Evolutionary conservation across 148 eudicot species (phyloP).

Genomic region (Cornus suecica): DNA sequence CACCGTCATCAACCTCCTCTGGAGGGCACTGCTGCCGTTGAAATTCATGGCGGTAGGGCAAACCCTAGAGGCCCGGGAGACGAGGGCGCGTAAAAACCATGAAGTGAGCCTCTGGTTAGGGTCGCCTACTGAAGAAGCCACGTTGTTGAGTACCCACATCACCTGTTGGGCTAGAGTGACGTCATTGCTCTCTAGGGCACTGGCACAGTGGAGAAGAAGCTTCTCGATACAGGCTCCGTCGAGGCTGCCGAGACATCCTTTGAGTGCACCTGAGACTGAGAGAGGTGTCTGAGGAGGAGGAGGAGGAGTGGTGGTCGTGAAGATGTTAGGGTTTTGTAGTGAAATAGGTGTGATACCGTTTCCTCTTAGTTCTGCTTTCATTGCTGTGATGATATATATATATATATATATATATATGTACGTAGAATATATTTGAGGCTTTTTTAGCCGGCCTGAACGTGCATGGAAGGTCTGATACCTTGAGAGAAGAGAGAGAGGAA

Average conservation of each 20-base stretch:
- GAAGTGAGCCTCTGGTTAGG: conserved; percentile 51
- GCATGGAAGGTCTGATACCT: not conserved
- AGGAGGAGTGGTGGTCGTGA: conserved; percentile 15
- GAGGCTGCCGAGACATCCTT: conserved; percentile 33
- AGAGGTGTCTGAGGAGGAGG: conserved; percentile 26
- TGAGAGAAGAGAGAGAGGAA: not conserved
- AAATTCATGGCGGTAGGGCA: conserved; percentile 32
- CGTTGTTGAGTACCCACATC: conserved; percentile 56
- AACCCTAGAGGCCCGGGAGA: conserved; percentile 39
- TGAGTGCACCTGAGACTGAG: conserved; percentile 30
- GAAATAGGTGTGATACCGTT: conserved; percentile 19
- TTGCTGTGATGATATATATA: not conserved
- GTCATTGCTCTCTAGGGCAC: conserved; percentile 42
- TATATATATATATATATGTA: too few species aligned
- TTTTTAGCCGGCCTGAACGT: not conserved
- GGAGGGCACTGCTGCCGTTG: conserved; percentile 1
- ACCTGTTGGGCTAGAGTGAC: conserved; percentile 51
- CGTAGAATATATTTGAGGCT: not conserved
- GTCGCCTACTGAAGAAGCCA: conserved; percentile 40
- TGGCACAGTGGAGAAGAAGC: conserved; percentile 44
- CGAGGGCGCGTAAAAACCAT: conserved; percentile 38
- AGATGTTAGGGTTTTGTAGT: conserved; percentile 26
- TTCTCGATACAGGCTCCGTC: conserved; percentile 52
- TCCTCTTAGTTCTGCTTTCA: conserved; percentile 36
- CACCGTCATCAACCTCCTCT: conserved; percentile 28